A percentile compares a stretch with the other conserved stretches of the same genome.
phyloP scores from a whole-genome alignment of 495 filamentous ascomycete species.

The Aspergillus sparsus region DNA sequence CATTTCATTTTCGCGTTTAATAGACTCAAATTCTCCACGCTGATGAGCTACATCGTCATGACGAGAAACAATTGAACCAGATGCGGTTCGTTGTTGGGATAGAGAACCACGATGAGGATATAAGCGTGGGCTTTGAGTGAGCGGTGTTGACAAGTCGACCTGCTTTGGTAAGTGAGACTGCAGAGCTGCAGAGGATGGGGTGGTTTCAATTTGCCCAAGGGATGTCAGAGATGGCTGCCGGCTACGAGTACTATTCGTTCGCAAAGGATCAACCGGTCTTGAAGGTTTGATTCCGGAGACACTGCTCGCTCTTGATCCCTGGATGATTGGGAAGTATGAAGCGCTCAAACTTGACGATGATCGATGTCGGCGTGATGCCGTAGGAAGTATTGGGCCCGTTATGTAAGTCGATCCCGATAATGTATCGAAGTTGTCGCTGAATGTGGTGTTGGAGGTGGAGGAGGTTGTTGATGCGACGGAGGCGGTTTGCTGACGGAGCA shows the following conservation, averaged over 20 bases:
- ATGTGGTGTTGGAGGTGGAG: constrained; percentile 61
- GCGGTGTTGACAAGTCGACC: constrained; percentile 31
- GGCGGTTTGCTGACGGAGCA: constrained; percentile 78
- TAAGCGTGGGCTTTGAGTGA: constrained; percentile 29
- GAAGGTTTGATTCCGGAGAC: constrained; percentile 51
- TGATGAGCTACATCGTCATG: constrained; percentile 73
- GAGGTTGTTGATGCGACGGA: constrained; percentile 81
- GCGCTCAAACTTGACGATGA: constrained; percentile 64
- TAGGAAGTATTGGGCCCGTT: constrained; percentile 54
- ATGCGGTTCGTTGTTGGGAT: constrained; percentile 33
- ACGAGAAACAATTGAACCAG: constrained; percentile 30
- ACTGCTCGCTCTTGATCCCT: constrained; percentile 44
- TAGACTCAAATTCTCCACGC: constrained; percentile 67
- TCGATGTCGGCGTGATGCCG: constrained; percentile 61
- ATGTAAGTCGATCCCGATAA: constrained; percentile 49
- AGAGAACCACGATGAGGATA: constrained; percentile 37
- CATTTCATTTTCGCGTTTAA: constrained; percentile 78
- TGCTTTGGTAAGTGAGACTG: constrained; percentile 24
- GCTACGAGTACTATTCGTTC: constrained; percentile 30
- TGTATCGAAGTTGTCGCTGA: constrained; percentile 54
- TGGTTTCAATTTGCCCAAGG: constrained; percentile 43
- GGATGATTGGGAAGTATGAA: constrained; percentile 48
- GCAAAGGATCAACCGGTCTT: constrained; percentile 30
- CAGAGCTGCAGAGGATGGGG: constrained; percentile 36
- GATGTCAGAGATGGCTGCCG: constrained; percentile 48